A percentile compares a stretch with the other conserved stretches of the same genome.
Conservation (phyloP, 306 rosid genomes). For the Medicago arabica region DNA sequence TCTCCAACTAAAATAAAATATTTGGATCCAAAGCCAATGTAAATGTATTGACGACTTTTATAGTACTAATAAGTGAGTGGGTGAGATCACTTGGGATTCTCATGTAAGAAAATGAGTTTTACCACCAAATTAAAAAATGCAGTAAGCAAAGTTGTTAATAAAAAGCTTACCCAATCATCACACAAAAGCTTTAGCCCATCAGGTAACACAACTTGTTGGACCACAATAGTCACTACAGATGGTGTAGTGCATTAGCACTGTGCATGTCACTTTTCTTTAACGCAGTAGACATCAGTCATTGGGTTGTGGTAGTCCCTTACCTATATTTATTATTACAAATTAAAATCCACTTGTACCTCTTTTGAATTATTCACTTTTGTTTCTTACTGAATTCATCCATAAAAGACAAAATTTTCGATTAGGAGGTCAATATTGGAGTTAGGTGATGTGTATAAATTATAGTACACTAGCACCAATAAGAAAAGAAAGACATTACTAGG, state of each 20-base stretch:
- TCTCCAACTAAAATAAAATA: not conserved
- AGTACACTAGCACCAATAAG: not conserved
- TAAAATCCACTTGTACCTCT: constrained; percentile 9
- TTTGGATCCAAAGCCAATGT: not conserved
- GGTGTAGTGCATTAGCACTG: constrained; percentile 4
- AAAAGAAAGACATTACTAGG: not conserved
- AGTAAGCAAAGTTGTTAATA: not conserved
- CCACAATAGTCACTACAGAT: not conserved
- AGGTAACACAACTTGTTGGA: not conserved
- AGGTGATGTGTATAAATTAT: not conserved
- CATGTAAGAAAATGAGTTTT: constrained; percentile 14
- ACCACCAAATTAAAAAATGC: not conserved
- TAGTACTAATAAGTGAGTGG: constrained; percentile 15
- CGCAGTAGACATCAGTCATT: not conserved
- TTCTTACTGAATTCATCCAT: not conserved
- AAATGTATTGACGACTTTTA: constrained; percentile 35
- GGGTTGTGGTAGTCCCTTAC: constrained; percentile 34
- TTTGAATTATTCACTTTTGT: constrained; percentile 25
- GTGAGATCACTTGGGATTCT: constrained; percentile 1
- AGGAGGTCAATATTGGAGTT: not conserved
- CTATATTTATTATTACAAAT: not conserved
- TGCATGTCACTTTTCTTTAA: constrained; percentile 8
- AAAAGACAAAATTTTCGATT: not conserved
- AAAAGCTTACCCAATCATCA: constrained; percentile 27
- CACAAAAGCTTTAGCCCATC: constrained; percentile 28